phyloP scores from a whole-genome alignment of 2,329 filamentous ascomycete species.

The Paraconiothyrium brasiliense region DNA sequence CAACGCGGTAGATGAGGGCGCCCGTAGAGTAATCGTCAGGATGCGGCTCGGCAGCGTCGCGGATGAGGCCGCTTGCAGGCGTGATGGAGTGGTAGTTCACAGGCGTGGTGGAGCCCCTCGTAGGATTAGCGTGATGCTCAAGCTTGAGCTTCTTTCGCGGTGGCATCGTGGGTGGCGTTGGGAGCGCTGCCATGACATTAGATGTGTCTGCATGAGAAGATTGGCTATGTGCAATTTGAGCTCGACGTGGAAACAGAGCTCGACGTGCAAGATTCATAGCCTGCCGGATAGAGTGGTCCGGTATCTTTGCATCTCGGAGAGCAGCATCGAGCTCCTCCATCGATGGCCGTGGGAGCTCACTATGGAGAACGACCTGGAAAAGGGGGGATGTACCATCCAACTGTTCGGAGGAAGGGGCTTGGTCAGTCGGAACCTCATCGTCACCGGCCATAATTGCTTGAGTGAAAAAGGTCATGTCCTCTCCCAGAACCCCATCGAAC shows the following conservation, averaged over 20 bases:
- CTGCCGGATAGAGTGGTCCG: not conserved
- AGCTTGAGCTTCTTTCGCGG: not conserved
- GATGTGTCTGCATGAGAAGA: not conserved
- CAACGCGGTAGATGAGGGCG: slow-evolving; percentile 16
- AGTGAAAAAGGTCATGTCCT: no score
- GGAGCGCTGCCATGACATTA: not conserved
- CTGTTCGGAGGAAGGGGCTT: not conserved
- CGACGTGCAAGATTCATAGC: not conserved
- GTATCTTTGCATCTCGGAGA: not conserved
- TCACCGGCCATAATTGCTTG: no score
- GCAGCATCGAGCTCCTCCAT: not conserved
- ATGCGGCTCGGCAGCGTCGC: not conserved
- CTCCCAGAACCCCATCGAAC: no score
- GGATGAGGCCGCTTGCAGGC: slow-evolving; percentile 9
- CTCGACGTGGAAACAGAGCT: not conserved
- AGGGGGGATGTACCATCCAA: not conserved
- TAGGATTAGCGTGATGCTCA: not conserved
- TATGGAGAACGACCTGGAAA: not conserved
- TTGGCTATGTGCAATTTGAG: not conserved
- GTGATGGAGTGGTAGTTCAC: not conserved
- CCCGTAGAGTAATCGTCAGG: slow-evolving; percentile 7
- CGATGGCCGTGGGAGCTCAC: not conserved
- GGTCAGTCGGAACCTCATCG: not conserved
- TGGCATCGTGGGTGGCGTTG: not conserved
- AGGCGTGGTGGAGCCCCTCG: not conserved